These are phyloP conservation scores for Saccharomyces eubayanus DNA, from an alignment of 805 yeast species.

Conservation along the genomic window DNA sequence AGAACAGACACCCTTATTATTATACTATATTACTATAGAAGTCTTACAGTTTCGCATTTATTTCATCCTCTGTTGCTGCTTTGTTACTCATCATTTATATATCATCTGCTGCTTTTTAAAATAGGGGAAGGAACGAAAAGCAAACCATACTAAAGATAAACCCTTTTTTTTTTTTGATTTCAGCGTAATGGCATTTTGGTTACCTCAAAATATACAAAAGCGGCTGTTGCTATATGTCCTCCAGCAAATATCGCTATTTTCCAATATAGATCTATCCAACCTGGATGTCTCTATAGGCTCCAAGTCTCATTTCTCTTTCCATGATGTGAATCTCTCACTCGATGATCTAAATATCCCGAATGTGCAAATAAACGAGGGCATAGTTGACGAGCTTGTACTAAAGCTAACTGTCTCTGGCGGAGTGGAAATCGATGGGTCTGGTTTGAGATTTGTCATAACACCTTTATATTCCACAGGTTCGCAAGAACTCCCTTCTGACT, in stretches of 20 bases:
- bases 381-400: slow-evolving; percentile 45
- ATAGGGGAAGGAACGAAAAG: not conserved
- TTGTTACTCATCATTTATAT: not conserved
- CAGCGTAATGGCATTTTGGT: slow-evolving; percentile 47
- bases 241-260: slow-evolving; percentile 72
- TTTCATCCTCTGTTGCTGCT: not conserved
- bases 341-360: slow-evolving; percentile 64
- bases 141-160: not conserved
- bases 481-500: slow-evolving; percentile 30
- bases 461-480: slow-evolving; percentile 13
- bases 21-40: not conserved
- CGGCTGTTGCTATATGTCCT: slow-evolving; percentile 70
- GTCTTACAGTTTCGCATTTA: not conserved
- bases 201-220: slow-evolving; percentile 79
- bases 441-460: slow-evolving; percentile 37
- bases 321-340: slow-evolving; percentile 63
- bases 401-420: slow-evolving; percentile 65
- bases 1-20: not conserved
- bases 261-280: slow-evolving; percentile 73
- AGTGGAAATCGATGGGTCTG: slow-evolving; percentile 50
- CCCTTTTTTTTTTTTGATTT: slow-evolving; percentile 21
- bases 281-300: slow-evolving; percentile 71
- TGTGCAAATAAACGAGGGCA: slow-evolving; percentile 52
- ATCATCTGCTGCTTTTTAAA: not conserved
- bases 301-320: slow-evolving; percentile 40